Conservation (phyloP, 2,329 filamentous ascomycete species). For the Colletotrichum horii region DNA sequence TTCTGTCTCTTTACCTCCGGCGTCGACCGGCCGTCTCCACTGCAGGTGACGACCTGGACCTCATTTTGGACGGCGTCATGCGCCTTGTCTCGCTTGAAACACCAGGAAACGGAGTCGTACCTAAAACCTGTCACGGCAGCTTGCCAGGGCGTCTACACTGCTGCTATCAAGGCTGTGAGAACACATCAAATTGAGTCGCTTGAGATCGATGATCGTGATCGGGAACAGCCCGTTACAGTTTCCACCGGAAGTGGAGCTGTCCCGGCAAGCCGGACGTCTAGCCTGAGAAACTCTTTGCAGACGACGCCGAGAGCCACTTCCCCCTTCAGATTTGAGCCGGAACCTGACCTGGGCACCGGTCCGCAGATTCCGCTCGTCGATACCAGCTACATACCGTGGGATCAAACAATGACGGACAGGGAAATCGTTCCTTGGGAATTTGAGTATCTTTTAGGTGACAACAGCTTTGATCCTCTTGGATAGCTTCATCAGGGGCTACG, state of each 20-base stretch:
- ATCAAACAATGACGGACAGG: neutral
- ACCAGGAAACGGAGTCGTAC: neutral
- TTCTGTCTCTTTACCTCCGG: neutral
- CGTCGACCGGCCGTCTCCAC: neutral
- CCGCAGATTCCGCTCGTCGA: fast-evolving
- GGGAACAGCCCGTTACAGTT: neutral
- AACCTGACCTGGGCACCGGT: neutral
- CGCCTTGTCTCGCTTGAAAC: neutral
- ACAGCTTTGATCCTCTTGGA: neutral
- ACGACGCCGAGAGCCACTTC: neutral
- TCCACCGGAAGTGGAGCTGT: neutral
- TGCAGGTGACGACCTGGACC: neutral
- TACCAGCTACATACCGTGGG: neutral
- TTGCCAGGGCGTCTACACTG: neutral
- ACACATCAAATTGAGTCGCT: too few relatives aligned
- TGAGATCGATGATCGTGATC: neutral
- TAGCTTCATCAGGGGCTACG: fast-evolving
- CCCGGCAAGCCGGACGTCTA: fast-evolving
- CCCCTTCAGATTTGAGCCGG: neutral
- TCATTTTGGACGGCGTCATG: neutral
- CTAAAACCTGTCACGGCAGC: neutral
- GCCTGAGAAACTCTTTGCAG: neutral
- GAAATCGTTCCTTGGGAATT: neutral
- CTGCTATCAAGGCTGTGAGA: neutral
- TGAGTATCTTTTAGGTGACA: neutral